A percentile compares a stretch with the other conserved stretches of the same genome.
phyloP scores from a whole-genome alignment of 768 basidiomycete species.

The Collybia sordida region DNA sequence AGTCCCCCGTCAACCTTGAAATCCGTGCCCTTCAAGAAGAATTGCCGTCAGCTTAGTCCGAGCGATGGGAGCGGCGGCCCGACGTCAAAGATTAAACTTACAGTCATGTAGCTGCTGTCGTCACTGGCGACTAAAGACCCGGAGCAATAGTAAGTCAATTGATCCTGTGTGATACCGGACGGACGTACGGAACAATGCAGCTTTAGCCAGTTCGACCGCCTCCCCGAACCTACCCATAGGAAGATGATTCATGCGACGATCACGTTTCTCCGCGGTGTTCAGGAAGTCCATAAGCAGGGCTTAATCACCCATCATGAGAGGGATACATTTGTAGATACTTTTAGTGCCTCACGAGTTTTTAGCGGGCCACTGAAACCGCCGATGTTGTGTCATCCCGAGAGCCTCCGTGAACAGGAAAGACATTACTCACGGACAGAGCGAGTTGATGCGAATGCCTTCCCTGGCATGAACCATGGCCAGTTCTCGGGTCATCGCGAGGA shows the following conservation, averaged over 20 bases:
- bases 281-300: conserved; percentile 98
- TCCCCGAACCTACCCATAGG: conserved; percentile 99
- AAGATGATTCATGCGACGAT: conserved; percentile 85
- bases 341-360: conserved; percentile 73
- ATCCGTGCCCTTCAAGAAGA: conserved; percentile 67
- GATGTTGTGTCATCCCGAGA: conserved; percentile 2
- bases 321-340: neutral
- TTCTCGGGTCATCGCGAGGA: conserved; percentile 98
- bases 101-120: conserved; percentile 96
- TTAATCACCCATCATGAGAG: conserved; percentile 29
- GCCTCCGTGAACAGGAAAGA: conserved; percentile 9
- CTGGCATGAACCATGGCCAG: conserved; percentile 97
- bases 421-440: conserved; percentile 83
- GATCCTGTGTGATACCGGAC: neutral
- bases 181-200: conserved; percentile 85
- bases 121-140: conserved; percentile 73
- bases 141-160: neutral
- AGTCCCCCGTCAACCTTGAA: conserved; percentile 97
- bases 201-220: conserved; percentile 92
- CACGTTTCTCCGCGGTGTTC: conserved; percentile 91
- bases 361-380: conserved; percentile 73
- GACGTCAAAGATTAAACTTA: conserved; percentile 32
- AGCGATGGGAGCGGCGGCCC: neutral
- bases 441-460: conserved; percentile 95
- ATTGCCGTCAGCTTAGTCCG: neutral